Conservation (phyloP, 345 rosid species). For the Excoecaria cochinchinensis region DNA sequence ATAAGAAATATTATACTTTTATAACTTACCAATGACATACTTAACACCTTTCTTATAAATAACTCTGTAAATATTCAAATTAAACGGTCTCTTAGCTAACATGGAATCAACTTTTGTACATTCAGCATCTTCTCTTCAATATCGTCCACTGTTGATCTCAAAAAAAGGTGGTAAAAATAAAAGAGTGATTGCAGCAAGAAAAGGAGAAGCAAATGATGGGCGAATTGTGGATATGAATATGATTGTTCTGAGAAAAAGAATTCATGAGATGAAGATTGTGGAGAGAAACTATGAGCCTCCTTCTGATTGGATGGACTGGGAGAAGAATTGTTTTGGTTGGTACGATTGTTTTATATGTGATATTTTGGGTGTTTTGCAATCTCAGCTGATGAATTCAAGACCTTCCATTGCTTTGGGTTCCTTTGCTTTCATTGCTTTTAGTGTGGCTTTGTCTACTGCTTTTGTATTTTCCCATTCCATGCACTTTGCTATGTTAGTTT, state of each 20-base stretch:
- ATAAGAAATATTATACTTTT: no score
- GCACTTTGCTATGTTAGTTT: slow-evolving; percentile 17
- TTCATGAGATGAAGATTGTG: slow-evolving; percentile 16
- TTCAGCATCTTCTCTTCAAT: no score
- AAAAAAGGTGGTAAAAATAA: no score
- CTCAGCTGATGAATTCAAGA: slow-evolving; percentile 53
- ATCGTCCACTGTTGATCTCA: no score
- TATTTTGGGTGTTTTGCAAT: slow-evolving; percentile 45
- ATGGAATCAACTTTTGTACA: no score
- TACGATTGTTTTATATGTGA: slow-evolving; percentile 57
- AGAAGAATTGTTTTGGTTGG: slow-evolving; percentile 48
- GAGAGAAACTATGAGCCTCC: slow-evolving; percentile 72
- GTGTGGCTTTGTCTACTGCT: slow-evolving; percentile 46
- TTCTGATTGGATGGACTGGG: slow-evolving; percentile 67
- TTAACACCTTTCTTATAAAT: no score
- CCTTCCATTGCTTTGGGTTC: slow-evolving; percentile 52
- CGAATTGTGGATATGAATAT: slow-evolving; percentile 51
- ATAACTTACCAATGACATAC: no score
- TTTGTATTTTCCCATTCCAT: slow-evolving; percentile 24
- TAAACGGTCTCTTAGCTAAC: no score
- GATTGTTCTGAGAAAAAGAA: slow-evolving; percentile 33
- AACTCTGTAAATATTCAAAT: no score
- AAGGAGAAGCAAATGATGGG: no score
- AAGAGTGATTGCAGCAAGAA: no score
- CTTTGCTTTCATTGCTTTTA: slow-evolving; percentile 41